Conservation (phyloP, 2,329 filamentous ascomycete genomes). For the Aureobasidium sp. region DNA sequence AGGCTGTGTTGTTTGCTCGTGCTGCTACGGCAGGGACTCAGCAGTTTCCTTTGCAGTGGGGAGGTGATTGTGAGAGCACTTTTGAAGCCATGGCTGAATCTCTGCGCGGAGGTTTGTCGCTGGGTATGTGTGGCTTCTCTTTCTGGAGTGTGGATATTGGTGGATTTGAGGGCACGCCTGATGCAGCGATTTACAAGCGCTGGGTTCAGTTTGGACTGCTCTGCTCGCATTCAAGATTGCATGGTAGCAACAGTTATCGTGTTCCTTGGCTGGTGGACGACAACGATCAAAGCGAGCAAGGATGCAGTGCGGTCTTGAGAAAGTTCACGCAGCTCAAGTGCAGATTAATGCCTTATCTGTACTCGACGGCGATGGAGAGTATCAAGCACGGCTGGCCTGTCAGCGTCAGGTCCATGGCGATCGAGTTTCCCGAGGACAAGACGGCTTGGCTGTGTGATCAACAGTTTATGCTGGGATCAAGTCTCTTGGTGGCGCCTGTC, state of each 20-base stretch:
- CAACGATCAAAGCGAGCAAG: slow-evolving; percentile 43
- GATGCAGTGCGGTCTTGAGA: slow-evolving; percentile 45
- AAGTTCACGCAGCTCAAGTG: slow-evolving; percentile 47
- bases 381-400: slow-evolving; percentile 49
- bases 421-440: slow-evolving; percentile 64
- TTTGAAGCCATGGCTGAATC: slow-evolving; percentile 66
- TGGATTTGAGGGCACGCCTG: slow-evolving; percentile 59
- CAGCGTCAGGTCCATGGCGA: slow-evolving; percentile 52
- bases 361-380: slow-evolving; percentile 42
- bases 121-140: slow-evolving; percentile 55
- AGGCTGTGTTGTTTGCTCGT: slow-evolving; percentile 59
- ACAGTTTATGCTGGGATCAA: slow-evolving; percentile 64
- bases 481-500: slow-evolving; percentile 54
- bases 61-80: slow-evolving; percentile 66
- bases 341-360: slow-evolving; percentile 50
- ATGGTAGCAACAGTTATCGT: slow-evolving; percentile 61
- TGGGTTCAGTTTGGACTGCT: slow-evolving; percentile 68
- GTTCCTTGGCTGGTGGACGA: slow-evolving; percentile 67
- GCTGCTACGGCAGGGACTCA: slow-evolving; percentile 60
- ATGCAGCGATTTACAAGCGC: slow-evolving; percentile 60
- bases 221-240: slow-evolving; percentile 60
- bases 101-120: slow-evolving; percentile 54
- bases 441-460: slow-evolving; percentile 59
- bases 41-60: slow-evolving; percentile 60
- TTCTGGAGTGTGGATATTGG: slow-evolving; percentile 66